Percentiles rank a stretch among this genome's conserved stretches.
Conservation (phyloP, 148 eudicot species). For the Persicaria tinctoria region DNA sequence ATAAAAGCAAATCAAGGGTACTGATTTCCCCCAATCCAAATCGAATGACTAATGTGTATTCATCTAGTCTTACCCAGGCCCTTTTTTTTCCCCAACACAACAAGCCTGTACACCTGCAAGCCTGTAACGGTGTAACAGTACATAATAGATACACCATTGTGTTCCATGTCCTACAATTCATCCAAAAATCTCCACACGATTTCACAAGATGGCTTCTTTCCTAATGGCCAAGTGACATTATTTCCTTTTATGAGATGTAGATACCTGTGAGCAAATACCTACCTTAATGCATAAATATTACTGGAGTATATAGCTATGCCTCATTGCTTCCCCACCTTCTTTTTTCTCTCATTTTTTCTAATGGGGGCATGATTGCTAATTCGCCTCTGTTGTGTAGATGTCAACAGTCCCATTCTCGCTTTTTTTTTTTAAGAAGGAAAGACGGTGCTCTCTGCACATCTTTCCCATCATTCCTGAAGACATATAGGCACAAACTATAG, state of each 20-base stretch:
- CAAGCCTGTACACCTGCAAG: neutral
- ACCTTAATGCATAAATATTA: neutral
- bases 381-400: no score
- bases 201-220: neutral
- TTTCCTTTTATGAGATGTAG: neutral
- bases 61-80: neutral
- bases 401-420: no score
- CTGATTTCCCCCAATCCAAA: neutral
- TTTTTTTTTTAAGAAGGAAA: no score
- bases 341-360: no score
- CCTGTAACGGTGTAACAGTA: neutral
- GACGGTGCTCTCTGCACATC: no score
- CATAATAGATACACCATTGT: neutral
- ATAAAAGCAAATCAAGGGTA: no score
- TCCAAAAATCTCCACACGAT: neutral
- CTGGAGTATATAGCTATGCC: no score
- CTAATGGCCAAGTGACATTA: neutral
- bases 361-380: no score
- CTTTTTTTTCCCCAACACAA: neutral
- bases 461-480: neutral
- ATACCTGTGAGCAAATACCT: neutral
- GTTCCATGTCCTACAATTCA: neutral
- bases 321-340: no score
- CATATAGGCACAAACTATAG: neutral
- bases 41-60: neutral